Percentiles rank a stretch among this genome's conserved stretches.
phyloP scores from a whole-genome alignment of 352 stramenopile genomes.

The Hyaloperonospora brassicae region DNA sequence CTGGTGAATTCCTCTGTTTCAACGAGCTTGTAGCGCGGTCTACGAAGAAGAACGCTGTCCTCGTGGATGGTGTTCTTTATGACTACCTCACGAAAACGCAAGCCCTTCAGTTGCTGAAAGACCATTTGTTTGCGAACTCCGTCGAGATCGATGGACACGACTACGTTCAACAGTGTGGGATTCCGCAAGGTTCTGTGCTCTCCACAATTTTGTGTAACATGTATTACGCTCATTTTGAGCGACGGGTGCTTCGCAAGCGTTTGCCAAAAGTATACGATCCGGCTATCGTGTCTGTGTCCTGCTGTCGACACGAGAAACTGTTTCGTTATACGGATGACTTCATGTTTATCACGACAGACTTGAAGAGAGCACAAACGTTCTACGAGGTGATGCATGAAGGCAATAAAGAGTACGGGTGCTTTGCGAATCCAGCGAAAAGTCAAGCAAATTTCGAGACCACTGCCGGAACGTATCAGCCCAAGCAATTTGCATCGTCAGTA shows the following conservation, averaged over 20 bases:
- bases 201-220: constrained; percentile 77
- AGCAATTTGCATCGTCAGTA: constrained; percentile 8
- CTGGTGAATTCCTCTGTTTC: constrained; percentile 47
- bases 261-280: constrained; percentile 25
- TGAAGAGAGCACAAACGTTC: constrained; percentile 43
- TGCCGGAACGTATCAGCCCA: constrained; percentile 3
- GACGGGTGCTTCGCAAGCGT: constrained; percentile 39
- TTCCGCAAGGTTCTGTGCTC: constrained; percentile 76
- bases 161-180: constrained; percentile 56
- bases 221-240: constrained; percentile 75
- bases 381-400: constrained; percentile 51
- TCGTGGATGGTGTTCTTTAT: constrained; percentile 72
- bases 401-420: constrained; percentile 56
- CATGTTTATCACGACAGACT: constrained; percentile 53
- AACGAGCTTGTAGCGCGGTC: constrained; percentile 36
- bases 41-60: constrained; percentile 41
- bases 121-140: constrained; percentile 53
- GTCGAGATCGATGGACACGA: constrained; percentile 43
- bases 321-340: constrained; percentile 80
- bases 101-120: constrained; percentile 46
- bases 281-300: constrained; percentile 4
- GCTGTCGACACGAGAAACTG: constrained; percentile 49
- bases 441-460: constrained; percentile 47
- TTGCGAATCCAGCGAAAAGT: constrained; percentile 54
- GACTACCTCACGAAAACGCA: constrained; percentile 51